These are phyloP conservation scores for Auriscalpium vulgare DNA, from an alignment of 768 basidiomycete genomes.

Conservation along the genomic window DNA sequence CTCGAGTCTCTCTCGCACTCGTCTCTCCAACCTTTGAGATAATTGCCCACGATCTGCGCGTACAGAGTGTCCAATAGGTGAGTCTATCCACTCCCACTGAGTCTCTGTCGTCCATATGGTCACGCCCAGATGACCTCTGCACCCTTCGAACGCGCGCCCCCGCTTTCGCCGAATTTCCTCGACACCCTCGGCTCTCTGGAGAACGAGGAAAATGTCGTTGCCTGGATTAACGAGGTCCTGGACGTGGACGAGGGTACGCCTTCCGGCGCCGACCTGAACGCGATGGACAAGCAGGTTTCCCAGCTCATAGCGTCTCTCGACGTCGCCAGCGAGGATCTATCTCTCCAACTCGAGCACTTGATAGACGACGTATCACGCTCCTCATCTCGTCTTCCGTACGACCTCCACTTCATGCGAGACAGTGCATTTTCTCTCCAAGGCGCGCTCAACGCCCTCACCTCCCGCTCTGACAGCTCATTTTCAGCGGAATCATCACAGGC, in stretches of 20 bases:
- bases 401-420: slow-evolving; percentile 96
- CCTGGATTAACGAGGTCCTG: slow-evolving; percentile 26
- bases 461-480: slow-evolving; percentile 41
- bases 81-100: too few relatives aligned
- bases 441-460: slow-evolving; percentile 54
- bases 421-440: slow-evolving; percentile 71
- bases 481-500: slow-evolving; percentile 54
- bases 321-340: slow-evolving; percentile 83
- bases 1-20: too few relatives aligned
- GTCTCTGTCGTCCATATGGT: background rate
- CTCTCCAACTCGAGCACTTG: slow-evolving; percentile 73
- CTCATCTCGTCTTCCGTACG: slow-evolving; percentile 87
- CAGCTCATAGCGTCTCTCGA: slow-evolving; percentile 75
- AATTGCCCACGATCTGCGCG: too few relatives aligned
- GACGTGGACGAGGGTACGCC: background rate
- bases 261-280: slow-evolving; percentile 20
- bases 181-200: slow-evolving; percentile 19
- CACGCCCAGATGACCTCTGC: background rate
- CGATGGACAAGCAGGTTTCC: slow-evolving; percentile 69
- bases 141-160: background rate
- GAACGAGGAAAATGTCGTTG: slow-evolving; percentile 18
- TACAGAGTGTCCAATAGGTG: too few relatives aligned
- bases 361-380: slow-evolving; percentile 91
- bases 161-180: slow-evolving; percentile 2
- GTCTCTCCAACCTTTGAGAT: too few relatives aligned